Evolutionary conservation across 78 protist species (phyloP), one percentile per base, ranked within the genome.

Genomic region (Cavenderia fasciculata): DNA sequence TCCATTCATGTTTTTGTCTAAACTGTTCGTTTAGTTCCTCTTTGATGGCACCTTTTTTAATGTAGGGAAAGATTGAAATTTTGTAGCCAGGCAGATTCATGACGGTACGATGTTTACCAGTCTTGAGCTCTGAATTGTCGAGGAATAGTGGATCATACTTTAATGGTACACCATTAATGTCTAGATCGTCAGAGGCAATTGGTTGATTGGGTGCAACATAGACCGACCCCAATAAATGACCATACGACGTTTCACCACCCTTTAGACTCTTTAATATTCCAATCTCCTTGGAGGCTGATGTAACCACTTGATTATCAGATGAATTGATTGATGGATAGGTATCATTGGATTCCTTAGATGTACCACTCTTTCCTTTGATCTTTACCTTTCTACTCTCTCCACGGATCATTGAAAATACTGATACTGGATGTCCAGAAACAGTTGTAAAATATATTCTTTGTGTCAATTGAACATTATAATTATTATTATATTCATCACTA

Each of bases 101-200:
- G 0, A 79, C 88, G 18, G 88, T 79, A n/a, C 88, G 41, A 66
- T 79, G 88, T 54, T 79, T 79, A 21, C 88, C 88, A 41, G 88
- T 79, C 25, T 79, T 79, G 29, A 79, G 29, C 38, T 79, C 88
- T 8, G 88, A 59, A 44, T 79, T 79, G 29, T 79, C 88, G 43
- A 79, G 54, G 41, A 79, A 79, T 8, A 44, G 31, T 27, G 88
- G 88, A 40, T 79, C 61, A 27, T 79, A 79, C 29, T 79, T 79
- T 0, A 79, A 19, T 25, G 86, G 86, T 3, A 79, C 40, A 21
- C 76, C 76, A 59, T 44, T 56, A 4, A n/a, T 7, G 38, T 79
- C 76, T 5, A 63, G 29, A 23, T 61, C 87, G 36, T 79, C 88
- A 31, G 59, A 52, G 11, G 56, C 5, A 0, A 75, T 11, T 23